Percentiles rank a stretch among this genome's conserved stretches.
phyloP scores from a whole-genome alignment of 495 filamentous ascomycete genomes.

The Xylaria venustula region DNA sequence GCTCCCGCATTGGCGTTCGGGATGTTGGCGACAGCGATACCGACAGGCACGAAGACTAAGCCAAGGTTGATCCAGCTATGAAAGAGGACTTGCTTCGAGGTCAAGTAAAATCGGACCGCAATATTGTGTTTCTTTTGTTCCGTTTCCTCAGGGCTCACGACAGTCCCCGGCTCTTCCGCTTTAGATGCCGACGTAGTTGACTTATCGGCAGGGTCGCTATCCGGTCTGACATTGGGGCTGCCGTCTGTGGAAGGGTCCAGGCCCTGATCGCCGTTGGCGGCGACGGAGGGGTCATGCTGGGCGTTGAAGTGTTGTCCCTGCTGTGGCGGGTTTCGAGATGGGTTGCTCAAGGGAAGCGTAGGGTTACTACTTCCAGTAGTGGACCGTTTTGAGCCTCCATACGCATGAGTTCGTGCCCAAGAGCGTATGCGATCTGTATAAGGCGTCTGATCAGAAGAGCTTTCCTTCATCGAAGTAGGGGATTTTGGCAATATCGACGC shows the following conservation, averaged over 20 bases:
- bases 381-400: slow-evolving; percentile 52
- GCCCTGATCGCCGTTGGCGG: slow-evolving; percentile 18
- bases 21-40: slow-evolving; percentile 63
- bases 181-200: slow-evolving; percentile 44
- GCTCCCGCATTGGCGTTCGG: slow-evolving; percentile 30
- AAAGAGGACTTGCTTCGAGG: slow-evolving; percentile 54
- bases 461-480: slow-evolving; percentile 62
- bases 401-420: slow-evolving; percentile 51
- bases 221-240: slow-evolving; percentile 6
- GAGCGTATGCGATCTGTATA: slow-evolving; percentile 59
- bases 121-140: slow-evolving; percentile 44
- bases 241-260: slow-evolving; percentile 10
- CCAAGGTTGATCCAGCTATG: slow-evolving; percentile 77
- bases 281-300: slow-evolving; percentile 25
- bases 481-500: slow-evolving; percentile 30
- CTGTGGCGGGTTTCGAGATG: slow-evolving; percentile 8
- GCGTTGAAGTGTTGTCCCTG: slow-evolving; percentile 19
- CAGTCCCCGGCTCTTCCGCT: slow-evolving; percentile 57
- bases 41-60: slow-evolving; percentile 76
- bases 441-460: slow-evolving; percentile 48
- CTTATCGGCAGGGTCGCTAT: slow-evolving; percentile 29
- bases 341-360: slow-evolving; percentile 36
- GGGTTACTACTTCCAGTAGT: slow-evolving; percentile 29
- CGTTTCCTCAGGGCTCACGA: slow-evolving; percentile 34
- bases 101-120: slow-evolving; percentile 46